Evolutionary conservation across 176 grass and related monocot genomes (phyloP).

Genomic region (Secale cereale): DNA sequence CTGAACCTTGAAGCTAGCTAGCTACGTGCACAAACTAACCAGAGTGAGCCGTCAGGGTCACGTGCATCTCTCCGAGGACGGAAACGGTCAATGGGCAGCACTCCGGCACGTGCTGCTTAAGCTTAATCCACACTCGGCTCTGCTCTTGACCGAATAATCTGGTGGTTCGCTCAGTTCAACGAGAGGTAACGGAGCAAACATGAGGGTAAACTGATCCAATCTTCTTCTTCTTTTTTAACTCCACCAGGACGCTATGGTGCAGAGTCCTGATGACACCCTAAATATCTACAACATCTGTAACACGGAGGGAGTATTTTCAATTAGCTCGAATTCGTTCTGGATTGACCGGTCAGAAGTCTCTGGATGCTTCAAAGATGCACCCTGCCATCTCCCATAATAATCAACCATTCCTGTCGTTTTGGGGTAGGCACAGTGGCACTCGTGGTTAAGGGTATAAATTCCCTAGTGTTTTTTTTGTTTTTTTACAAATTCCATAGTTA

Average conservation of each 20-base stretch:
- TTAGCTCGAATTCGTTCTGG: not conserved
- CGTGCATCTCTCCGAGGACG: not conserved
- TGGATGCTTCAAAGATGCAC: not conserved
- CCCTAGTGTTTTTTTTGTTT: no score
- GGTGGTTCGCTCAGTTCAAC: not conserved
- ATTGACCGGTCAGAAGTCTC: constrained; percentile 1
- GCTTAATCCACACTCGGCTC: not conserved
- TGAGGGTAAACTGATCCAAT: not conserved
- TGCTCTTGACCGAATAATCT: not conserved
- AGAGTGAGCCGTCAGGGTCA: not conserved
- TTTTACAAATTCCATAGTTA: not conserved
- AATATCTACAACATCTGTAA: no score
- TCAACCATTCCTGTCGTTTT: not conserved
- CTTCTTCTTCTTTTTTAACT: no score
- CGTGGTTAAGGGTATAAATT: not conserved
- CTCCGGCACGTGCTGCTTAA: not conserved
- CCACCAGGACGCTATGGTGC: not conserved
- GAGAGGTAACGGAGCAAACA: not conserved
- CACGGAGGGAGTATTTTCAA: no score
- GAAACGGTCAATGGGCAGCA: not conserved
- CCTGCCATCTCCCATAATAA: not conserved
- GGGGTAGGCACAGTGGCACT: no score
- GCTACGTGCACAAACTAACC: not conserved
- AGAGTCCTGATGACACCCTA: not conserved
- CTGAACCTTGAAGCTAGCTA: not conserved